Base-by-base conservation (phyloP, 768 basidiomycete genomes). In the Kwoniella sp. region DNA sequence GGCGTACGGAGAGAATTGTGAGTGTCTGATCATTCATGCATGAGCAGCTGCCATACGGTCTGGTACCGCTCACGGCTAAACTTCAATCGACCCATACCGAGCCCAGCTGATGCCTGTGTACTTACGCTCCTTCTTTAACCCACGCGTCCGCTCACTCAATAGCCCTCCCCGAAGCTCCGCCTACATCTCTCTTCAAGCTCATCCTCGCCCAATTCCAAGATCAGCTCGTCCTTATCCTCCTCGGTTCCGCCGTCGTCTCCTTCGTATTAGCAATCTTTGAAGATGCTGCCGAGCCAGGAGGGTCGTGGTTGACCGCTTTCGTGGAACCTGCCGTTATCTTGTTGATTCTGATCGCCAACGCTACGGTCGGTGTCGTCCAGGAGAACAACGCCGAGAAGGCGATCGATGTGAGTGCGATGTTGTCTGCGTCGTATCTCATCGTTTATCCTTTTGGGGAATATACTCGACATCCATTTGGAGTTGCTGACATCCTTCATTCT, bases 191-290 rank as follows among this genome's bases (percentile, higher is more conserved):
- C 31, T 93, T 93, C 92, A 86, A 92, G 77, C 87, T 98, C 66
- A 89, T 99, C 65, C 85, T 99, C n/a, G 93, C 96, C 72, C 95
- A 99, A 82, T 99, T 99, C 85, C 90, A 98, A 84, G 95, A 99
- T 82, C 93, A 96, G 81, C 87, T 99, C 29, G 95, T 99, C 47
- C 88, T 99, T 68, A 98, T 99, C 77, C 86, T 99, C 34, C 89
- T 99, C 52, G 93, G 86, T 1, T 96, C 93, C 1, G 95, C 95
- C 13, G 88, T 91, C 51, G 85, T 98, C 71, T 98, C 95, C 11
- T 94, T 99, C 81, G 84, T 94, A 15, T 84, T 99, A 45, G 95
- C 95, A 8, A 81, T 95, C 31, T 84, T 98, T 62, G 95, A 99
- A 76, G 87, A 90, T 63, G 84, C 86, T 0, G 85, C 87, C 13